Evolutionary conservation across 306 rosid genomes (phyloP), one percentile per base, ranked within the genome.

Genomic region (Vigna angularis): DNA sequence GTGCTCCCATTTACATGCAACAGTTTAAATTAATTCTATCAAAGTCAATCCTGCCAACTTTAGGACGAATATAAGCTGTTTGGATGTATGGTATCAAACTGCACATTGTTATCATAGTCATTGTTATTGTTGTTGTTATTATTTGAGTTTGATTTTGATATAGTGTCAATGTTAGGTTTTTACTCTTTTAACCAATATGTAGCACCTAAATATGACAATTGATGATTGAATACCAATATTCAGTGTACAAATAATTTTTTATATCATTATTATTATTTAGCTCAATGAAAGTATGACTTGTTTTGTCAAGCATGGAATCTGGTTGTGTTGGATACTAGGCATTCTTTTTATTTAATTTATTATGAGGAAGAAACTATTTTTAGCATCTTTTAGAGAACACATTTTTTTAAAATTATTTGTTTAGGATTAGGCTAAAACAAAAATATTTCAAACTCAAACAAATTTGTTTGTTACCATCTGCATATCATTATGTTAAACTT

Each of bases 391-490:
- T 66, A 40, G 52, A 18, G 49, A 5, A 40, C 4, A 10, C 18
- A 3, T 13, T 6, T 15, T 28, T 16, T 12, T 28, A n/a, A 38
- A 2, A 34, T n/a, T 40, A 66, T 7, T 66, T 40, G 32, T 66
- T n/a, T 18, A 38, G 32, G 5, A 40, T 66, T 66, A 18, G 18
- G 51, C 9, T 40, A 11, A 66, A 10, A 66, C 32, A 16, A 59
- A 59, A 13, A 18, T 40, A 9, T 11, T 75, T 64, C 40, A 78
- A 18, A 64, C 26, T 59, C 47, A 22, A 20, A 9, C 13, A 24
- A 34, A 47, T 28, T 75, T 18, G 30, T 53, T 16, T 38, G 38
- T 67, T 24, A 53, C 62, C 70, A 38, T 65, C 14, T 72, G 69
- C 71, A 40, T 49, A 67, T 47, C 66, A 20, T 11, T n/a, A 28